These are phyloP conservation scores for Puccinia polysora DNA, from an alignment of 1,284 basidiomycete species.

Conservation along the genomic window DNA sequence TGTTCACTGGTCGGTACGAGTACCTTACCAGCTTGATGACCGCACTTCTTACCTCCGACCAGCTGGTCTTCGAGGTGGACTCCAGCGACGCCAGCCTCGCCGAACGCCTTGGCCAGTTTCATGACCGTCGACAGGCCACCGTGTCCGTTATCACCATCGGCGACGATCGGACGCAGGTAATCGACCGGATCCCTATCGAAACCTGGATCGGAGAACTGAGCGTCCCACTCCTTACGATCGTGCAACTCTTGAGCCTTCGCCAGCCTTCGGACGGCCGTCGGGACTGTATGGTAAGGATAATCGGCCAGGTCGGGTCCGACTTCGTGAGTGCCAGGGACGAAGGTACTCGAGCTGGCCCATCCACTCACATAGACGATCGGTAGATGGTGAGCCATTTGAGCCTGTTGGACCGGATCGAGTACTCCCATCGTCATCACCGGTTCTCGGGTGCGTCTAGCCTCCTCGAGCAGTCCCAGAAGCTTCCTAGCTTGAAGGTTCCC, in stretches of 20 bases:
- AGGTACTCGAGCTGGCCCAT: conserved; percentile 52
- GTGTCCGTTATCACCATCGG: conserved; percentile 61
- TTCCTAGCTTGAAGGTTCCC: conserved; percentile 76
- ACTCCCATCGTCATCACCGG: conserved; percentile 82
- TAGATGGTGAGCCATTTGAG: conserved; percentile 53
- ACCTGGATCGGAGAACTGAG: conserved; percentile 66
- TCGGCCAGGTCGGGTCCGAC: conserved; percentile 58
- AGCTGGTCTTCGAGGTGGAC: conserved; percentile 89
- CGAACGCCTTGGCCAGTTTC: conserved; percentile 90
- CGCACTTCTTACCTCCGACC: conserved; percentile 89
- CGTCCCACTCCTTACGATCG: conserved; percentile 79
- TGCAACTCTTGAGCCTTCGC: conserved; percentile 80
- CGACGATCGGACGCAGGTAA: conserved; percentile 53
- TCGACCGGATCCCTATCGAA: conserved; percentile 51
- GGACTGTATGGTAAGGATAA: conserved; percentile 89
- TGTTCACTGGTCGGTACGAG: conserved; percentile 83
- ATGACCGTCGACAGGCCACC: conserved; percentile 91
- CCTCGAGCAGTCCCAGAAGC: conserved; percentile 64
- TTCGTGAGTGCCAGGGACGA: conserved; percentile 53
- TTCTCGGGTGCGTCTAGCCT: conserved; percentile 62
- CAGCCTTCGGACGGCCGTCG: conserved; percentile 80
- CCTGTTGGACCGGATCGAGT: conserved; percentile 53
- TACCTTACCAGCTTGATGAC: conserved; percentile 91
- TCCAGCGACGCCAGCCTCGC: conserved; percentile 79
- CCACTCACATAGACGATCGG: conserved; percentile 53